Evolutionary conservation across 164 flowering plant genomes (phyloP).

Genomic region (Protea cynaroides): DNA sequence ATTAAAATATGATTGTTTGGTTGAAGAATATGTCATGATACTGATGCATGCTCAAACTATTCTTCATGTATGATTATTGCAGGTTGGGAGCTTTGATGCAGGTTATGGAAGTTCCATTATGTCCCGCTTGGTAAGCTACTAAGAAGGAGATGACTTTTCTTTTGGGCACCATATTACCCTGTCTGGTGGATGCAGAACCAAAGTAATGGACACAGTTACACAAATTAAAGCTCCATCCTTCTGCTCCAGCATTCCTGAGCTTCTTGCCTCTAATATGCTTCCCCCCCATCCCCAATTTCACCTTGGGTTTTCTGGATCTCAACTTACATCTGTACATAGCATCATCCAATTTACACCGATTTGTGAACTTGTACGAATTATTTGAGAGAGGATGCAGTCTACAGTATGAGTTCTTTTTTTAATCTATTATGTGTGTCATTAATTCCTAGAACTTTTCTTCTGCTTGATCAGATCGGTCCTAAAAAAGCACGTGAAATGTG

Average conservation of each 20-base stretch:
- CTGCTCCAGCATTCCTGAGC: no score
- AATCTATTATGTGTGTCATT: not conserved
- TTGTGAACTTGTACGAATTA: no score
- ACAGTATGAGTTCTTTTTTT: not conserved
- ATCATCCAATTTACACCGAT: no score
- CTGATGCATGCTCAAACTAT: not conserved
- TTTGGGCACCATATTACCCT: not conserved
- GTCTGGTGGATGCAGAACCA: no score
- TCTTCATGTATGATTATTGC: conserved; percentile 12
- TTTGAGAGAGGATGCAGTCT: not conserved
- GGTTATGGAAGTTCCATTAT: conserved; percentile 96
- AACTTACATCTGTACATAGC: no score
- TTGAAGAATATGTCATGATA: no score
- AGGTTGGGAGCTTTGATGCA: conserved; percentile 99
- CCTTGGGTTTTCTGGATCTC: no score
- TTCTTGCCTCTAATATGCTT: no score
- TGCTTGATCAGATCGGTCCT: conserved; percentile 69
- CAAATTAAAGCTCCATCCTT: no score
- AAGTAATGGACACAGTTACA: no score
- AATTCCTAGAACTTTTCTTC: not conserved
- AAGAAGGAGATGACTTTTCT: not conserved
- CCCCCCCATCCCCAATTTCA: no score
- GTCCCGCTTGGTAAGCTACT: conserved; percentile 80
- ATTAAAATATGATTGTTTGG: no score
- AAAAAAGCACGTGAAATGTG: conserved; percentile 97